Conservation (phyloP, 306 rosid genomes). For the Macrotyloma uniflorum region DNA sequence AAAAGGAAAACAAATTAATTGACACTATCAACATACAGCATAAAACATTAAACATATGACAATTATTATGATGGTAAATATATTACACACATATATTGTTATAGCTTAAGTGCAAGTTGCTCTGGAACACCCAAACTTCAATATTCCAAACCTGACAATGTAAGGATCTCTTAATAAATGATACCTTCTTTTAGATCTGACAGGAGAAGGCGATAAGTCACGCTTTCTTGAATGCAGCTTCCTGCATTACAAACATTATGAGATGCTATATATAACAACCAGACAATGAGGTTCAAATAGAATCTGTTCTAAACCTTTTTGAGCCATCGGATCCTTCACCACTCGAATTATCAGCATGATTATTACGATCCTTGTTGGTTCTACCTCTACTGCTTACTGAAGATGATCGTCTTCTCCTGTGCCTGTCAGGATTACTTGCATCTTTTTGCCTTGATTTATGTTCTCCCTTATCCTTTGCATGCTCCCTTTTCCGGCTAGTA, state of each 20-base stretch:
- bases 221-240: constrained; percentile 74
- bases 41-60: background rate
- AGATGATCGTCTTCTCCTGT: constrained; percentile 71
- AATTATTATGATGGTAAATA: background rate
- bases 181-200: constrained; percentile 91
- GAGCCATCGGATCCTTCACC: constrained; percentile 81
- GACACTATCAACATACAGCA: background rate
- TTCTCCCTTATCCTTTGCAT: constrained; percentile 68
- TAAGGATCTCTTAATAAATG: constrained; percentile 39
- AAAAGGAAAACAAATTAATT: background rate
- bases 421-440: constrained; percentile 64
- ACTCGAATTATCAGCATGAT: constrained; percentile 65
- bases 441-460: constrained; percentile 67
- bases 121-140: constrained; percentile 27
- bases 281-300: constrained; percentile 24
- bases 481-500: constrained; percentile 63
- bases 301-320: constrained; percentile 62
- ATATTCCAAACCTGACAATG: constrained; percentile 39
- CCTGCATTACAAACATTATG: constrained; percentile 59
- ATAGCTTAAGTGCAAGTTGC: constrained; percentile 30
- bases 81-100: background rate
- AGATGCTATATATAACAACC: constrained; percentile 34
- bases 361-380: constrained; percentile 59
- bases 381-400: constrained; percentile 77
- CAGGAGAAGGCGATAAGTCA: constrained; percentile 81